Percentiles rank a stretch among this genome's conserved stretches.
phyloP scores from a whole-genome alignment of 1,139 yeast species.

The Petasospora fabianii region DNA sequence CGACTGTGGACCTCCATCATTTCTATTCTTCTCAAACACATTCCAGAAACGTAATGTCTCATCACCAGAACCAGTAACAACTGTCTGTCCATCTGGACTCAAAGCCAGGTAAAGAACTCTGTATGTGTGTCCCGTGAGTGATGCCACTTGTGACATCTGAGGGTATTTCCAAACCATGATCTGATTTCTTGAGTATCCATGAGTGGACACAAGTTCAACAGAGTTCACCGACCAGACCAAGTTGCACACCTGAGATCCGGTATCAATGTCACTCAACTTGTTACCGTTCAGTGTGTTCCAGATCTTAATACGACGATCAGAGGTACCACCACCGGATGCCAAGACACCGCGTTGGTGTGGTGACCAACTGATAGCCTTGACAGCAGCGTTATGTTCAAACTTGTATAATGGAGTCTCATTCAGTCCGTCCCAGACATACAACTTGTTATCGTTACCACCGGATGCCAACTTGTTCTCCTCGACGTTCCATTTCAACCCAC shows the following conservation, averaged over 20 bases:
- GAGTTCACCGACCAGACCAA: constrained; percentile 91
- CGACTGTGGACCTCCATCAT: constrained; percentile 52
- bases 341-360: constrained; percentile 93
- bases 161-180: constrained; percentile 95
- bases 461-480: constrained; percentile 86
- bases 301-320: constrained; percentile 83
- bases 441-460: constrained; percentile 90
- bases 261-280: constrained; percentile 72
- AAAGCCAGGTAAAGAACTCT: constrained; percentile 85
- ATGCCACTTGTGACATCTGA: constrained; percentile 88
- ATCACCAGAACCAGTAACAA: constrained; percentile 99
- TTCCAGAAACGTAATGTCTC: constrained; percentile 95
- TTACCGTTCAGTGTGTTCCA: constrained; percentile 89
- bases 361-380: constrained; percentile 95
- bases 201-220: constrained; percentile 90
- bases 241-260: constrained; percentile 96
- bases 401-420: constrained; percentile 66
- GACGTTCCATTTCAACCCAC: constrained; percentile 92
- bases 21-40: constrained; percentile 72
- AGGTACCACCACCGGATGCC: constrained; percentile 97
- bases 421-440: constrained; percentile 85
- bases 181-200: constrained; percentile 90
- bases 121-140: constrained; percentile 90
- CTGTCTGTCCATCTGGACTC: constrained; percentile 96
- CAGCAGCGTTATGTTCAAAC: constrained; percentile 92